These are phyloP conservation scores for Agaricus sinodeliciosus DNA, from an alignment of 768 basidiomycete genomes.

Conservation along the genomic window DNA sequence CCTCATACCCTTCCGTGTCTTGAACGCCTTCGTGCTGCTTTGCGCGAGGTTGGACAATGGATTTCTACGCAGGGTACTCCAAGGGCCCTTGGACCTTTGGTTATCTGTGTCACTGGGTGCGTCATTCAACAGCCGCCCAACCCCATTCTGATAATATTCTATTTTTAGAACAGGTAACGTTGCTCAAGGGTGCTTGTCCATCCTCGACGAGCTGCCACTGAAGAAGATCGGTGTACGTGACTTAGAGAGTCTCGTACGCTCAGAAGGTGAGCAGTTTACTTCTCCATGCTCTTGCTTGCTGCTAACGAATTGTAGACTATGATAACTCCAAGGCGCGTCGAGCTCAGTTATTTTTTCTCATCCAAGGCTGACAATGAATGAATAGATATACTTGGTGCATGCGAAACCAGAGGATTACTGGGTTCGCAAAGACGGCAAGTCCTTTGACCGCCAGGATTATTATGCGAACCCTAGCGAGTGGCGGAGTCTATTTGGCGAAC, in stretches of 20 bases:
- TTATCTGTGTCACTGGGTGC: conserved; percentile 81
- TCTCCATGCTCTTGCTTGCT: background rate
- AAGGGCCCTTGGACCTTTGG: conserved; percentile 61
- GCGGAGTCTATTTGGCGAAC: conserved; percentile 59
- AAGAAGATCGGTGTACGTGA: conserved; percentile 48
- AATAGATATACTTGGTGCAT: conserved; percentile 72
- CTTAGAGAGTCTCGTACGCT: conserved; percentile 47
- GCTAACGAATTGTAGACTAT: conserved; percentile 31
- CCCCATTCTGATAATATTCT: background rate
- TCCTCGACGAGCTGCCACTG: conserved; percentile 66
- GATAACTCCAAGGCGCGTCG: conserved; percentile 47
- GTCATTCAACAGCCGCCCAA: conserved; percentile 11
- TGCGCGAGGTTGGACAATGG: conserved; percentile 50
- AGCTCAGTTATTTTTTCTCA: background rate
- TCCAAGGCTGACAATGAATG: background rate
- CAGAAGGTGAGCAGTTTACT: conserved; percentile 34
- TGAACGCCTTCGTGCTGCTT: conserved; percentile 38
- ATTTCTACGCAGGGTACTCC: conserved; percentile 57
- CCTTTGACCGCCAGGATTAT: conserved; percentile 64
- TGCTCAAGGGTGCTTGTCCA: conserved; percentile 66
- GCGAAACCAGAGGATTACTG: conserved; percentile 67
- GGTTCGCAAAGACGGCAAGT: conserved; percentile 41
- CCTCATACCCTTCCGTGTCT: conserved; percentile 70
- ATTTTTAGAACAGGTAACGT: conserved; percentile 70
- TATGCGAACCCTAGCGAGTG: conserved; percentile 66